Evolutionary conservation across 108 stramenopile species (phyloP).

Genomic region (Skeletonema tropicum): DNA sequence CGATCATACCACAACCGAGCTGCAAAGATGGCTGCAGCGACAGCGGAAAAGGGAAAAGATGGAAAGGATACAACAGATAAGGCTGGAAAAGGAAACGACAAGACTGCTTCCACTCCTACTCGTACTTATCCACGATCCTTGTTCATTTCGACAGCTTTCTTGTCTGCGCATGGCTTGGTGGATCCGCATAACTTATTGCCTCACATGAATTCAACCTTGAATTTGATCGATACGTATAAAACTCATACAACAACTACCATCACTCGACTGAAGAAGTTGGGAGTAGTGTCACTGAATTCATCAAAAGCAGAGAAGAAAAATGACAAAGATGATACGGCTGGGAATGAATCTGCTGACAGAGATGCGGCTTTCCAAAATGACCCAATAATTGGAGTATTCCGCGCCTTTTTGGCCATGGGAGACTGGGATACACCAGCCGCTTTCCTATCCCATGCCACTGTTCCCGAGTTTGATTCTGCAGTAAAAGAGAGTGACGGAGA

Average conservation of each 20-base stretch:
- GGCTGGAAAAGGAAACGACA: not conserved
- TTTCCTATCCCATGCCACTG: conserved; percentile 38
- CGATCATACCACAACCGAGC: conserved; percentile 32
- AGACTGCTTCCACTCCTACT: conserved; percentile 1
- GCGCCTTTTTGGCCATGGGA: conserved; percentile 26
- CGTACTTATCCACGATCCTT: conserved; percentile 35
- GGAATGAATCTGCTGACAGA: conserved; percentile 3
- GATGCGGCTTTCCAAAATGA: conserved; percentile 20
- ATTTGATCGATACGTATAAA: conserved; percentile 33
- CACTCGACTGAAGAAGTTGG: conserved; percentile 41
- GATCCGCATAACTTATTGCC: conserved; percentile 51
- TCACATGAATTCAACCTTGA: conserved; percentile 9
- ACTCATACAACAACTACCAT: conserved; percentile 39
- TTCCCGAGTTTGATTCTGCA: conserved; percentile 13
- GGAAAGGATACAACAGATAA: not conserved
- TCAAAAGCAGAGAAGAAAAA: conserved; percentile 16
- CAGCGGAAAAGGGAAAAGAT: not conserved
- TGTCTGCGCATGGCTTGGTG: conserved; percentile 51
- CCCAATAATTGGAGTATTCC: conserved; percentile 38
- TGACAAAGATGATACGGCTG: conserved; percentile 1
- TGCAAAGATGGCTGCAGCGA: conserved; percentile 4
- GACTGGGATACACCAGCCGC: conserved; percentile 32
- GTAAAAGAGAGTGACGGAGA: not conserved
- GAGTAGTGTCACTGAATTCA: conserved; percentile 42
- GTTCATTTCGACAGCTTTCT: conserved; percentile 51